These are phyloP conservation scores for Beta vulgaris DNA, from an alignment of 148 eudicot species.

Conservation along the genomic window DNA sequence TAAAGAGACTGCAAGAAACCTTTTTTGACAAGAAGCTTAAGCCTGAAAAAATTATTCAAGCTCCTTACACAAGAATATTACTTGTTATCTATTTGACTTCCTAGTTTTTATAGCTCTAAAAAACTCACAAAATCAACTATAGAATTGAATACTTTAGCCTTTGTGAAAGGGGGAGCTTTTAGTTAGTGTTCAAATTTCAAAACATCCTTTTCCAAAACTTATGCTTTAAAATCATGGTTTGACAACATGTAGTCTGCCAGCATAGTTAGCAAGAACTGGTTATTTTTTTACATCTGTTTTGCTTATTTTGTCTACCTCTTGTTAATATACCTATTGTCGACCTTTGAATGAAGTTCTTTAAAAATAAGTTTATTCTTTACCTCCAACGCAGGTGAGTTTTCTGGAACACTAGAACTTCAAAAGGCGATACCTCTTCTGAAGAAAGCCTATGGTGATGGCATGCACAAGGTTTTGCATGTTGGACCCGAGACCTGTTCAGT, in stretches of 20 bases:
- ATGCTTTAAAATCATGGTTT: not conserved
- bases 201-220: not conserved
- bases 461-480: conserved; percentile 87
- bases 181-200: not conserved
- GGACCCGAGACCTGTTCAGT: conserved; percentile 94
- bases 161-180: not conserved
- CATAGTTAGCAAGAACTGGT: not conserved
- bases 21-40: not conserved
- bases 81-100: not conserved
- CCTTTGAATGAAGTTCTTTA: not conserved
- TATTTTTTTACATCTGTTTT: not conserved
- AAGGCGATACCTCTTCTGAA: conserved; percentile 66
- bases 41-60: not conserved
- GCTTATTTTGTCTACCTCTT: not conserved
- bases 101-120: not conserved
- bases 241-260: not conserved
- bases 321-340: not conserved
- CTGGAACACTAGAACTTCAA: conserved; percentile 67
- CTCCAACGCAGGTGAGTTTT: conserved; percentile 53
- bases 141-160: not conserved
- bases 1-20: not conserved
- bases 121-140: not conserved
- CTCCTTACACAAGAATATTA: not conserved
- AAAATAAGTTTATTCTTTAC: not conserved
- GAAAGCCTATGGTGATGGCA: conserved; percentile 73